These are phyloP conservation scores for Podospora anserina DNA, from an alignment of 495 filamentous ascomycete genomes.

Conservation along the genomic window DNA sequence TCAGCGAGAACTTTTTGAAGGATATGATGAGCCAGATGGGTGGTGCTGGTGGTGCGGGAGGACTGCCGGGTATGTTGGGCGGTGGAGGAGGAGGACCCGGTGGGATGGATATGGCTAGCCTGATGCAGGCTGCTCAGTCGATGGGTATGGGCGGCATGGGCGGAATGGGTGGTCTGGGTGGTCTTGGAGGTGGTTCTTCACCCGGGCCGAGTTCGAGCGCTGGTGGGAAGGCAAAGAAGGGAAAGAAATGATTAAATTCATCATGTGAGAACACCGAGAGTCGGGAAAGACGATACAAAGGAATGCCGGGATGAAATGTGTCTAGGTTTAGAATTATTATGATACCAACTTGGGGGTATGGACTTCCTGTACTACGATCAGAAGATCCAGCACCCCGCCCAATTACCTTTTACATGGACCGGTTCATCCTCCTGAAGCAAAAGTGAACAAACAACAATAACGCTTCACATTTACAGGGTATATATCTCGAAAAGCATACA, in stretches of 20 bases:
- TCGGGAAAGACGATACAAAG: not conserved
- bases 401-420: not conserved
- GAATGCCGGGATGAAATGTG: not conserved
- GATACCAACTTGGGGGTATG: not conserved
- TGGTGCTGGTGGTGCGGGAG: conserved; percentile 45
- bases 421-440: not conserved
- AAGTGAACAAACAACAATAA: not conserved
- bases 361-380: not conserved
- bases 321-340: not conserved
- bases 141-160: conserved; percentile 33
- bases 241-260: conserved; percentile 39
- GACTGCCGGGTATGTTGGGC: conserved; percentile 10
- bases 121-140: conserved; percentile 31
- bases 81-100: conserved; percentile 34
- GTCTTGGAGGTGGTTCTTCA: conserved; percentile 22
- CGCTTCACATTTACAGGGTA: conserved; percentile 1
- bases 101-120: conserved; percentile 23
- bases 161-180: conserved; percentile 23
- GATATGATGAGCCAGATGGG: conserved; percentile 97
- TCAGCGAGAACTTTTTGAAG: conserved; percentile 93
- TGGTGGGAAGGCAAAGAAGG: conserved; percentile 39
- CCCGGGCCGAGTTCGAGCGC: conserved; percentile 19
- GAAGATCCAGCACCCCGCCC: not conserved
- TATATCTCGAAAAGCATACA: conserved; percentile 8
- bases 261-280: not conserved